Conservation (phyloP, 495 filamentous ascomycete genomes). For the Podospora didyma region DNA sequence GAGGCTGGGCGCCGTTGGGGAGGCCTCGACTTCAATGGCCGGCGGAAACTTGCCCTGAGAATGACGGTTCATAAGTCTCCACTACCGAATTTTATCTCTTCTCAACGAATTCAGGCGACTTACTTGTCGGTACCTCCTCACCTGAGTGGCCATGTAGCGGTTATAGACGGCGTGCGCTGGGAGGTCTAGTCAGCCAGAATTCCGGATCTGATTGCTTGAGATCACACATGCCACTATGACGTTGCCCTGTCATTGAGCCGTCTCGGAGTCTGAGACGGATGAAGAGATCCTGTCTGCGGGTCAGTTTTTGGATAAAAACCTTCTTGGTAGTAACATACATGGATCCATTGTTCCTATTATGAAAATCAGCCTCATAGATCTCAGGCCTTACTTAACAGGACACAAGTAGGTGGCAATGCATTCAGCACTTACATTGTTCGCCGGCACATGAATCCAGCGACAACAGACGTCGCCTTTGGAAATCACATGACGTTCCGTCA, state of each 20-base stretch:
- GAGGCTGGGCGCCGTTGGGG: no score
- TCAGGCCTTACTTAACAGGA: not conserved
- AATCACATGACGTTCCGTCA: not conserved
- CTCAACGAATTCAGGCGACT: no score
- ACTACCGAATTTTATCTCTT: no score
- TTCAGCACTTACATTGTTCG: constrained; percentile 1
- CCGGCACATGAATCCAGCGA: constrained; percentile 4
- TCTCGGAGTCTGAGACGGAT: not conserved
- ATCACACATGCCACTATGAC: not conserved
- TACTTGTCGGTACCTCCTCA: not conserved
- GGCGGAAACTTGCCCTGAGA: not conserved
- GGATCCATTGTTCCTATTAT: constrained; percentile 1
- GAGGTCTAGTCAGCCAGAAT: no score
- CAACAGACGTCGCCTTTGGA: not conserved
- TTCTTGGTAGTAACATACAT: not conserved
- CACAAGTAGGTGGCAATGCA: not conserved
- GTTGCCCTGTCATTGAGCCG: not conserved
- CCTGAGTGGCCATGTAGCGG: not conserved
- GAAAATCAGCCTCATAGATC: not conserved
- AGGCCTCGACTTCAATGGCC: not conserved
- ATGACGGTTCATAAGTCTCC: no score
- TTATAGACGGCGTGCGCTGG: not conserved
- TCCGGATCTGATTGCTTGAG: no score
- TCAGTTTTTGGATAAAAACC: not conserved
- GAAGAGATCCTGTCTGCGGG: not conserved